Percentiles rank a stretch among this genome's conserved stretches.
These are phyloP conservation scores for Aspergillus campestris DNA, from an alignment of 495 filamentous ascomycete genomes.

Conservation along the genomic window DNA sequence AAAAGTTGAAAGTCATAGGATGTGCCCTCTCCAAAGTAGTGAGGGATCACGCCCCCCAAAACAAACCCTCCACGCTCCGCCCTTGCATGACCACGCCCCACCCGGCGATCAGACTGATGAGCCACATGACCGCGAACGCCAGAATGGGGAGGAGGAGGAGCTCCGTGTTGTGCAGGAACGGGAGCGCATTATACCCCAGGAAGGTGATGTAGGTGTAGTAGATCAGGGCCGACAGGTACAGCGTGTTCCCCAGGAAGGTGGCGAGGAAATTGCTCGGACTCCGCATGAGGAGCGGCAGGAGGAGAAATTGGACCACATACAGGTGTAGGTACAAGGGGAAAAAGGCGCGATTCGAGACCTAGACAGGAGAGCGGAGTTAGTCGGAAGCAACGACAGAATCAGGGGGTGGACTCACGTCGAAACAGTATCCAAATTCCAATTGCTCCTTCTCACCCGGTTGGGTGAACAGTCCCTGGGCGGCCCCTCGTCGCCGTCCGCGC, in stretches of 20 bases:
- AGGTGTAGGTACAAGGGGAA: constrained; percentile 67
- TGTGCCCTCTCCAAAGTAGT: background rate
- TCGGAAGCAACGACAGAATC: background rate
- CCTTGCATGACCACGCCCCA: constrained; percentile 40
- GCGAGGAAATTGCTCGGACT: constrained; percentile 44
- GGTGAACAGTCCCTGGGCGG: constrained; percentile 49
- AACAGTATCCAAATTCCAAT: constrained; percentile 72
- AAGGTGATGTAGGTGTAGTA: constrained; percentile 70
- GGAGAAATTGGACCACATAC: constrained; percentile 64
- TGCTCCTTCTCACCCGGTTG: constrained; percentile 47
- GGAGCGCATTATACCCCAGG: constrained; percentile 66
- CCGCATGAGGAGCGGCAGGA: constrained; percentile 50
- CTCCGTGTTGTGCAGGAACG: constrained; percentile 67
- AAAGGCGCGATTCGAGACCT: constrained; percentile 67
- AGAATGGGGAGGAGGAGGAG: constrained; percentile 56
- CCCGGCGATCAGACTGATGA: constrained; percentile 48
- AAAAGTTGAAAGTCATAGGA: background rate
- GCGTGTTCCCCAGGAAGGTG: constrained; percentile 60
- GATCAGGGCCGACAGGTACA: constrained; percentile 60
- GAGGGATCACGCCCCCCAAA: constrained; percentile 36
- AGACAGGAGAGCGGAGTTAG: background rate
- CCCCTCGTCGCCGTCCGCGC: constrained; percentile 40
- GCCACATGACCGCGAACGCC: constrained; percentile 53
- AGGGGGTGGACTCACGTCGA: constrained; percentile 47
- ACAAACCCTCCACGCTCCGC: constrained; percentile 32